Evolutionary conservation across 768 basidiomycete genomes (phyloP).

Genomic region (Calocybe gangraenosa): DNA sequence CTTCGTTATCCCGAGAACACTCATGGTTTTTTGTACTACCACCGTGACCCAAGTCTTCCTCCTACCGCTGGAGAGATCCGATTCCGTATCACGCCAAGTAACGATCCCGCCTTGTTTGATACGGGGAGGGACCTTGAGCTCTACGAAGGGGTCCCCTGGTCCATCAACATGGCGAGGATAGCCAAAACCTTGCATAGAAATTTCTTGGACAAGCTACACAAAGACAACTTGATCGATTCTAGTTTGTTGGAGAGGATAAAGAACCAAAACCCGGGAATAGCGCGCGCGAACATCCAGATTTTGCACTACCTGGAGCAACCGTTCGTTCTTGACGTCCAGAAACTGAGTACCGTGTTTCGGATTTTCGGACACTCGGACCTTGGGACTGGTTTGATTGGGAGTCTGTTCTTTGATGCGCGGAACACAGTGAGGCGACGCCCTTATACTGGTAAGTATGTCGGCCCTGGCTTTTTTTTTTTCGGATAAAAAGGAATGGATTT

Average conservation of each 20-base stretch:
- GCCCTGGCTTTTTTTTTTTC: neutral
- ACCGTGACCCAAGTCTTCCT: conserved; percentile 2
- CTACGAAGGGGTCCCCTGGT: neutral
- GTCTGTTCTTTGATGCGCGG: neutral
- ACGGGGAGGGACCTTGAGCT: neutral
- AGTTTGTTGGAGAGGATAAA: neutral
- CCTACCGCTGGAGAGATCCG: conserved; percentile 12
- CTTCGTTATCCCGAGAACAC: neutral
- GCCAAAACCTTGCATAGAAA: neutral
- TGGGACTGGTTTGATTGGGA: neutral
- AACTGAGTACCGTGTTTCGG: too few species aligned
- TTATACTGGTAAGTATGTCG: neutral
- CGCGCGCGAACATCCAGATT: too few species aligned
- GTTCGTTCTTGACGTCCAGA: neutral
- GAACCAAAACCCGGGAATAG: neutral
- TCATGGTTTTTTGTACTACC: conserved; percentile 19
- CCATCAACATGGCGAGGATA: neutral
- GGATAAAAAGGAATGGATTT: too few species aligned
- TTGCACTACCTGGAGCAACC: conserved; percentile 3
- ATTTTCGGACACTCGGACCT: neutral
- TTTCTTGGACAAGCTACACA: neutral
- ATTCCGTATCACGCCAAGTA: conserved; percentile 14
- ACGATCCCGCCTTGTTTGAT: neutral
- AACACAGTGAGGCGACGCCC: neutral
- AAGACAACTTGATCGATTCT: neutral